Evolutionary conservation across 768 basidiomycete species (phyloP).

Genomic region (Psilocybe azurescens): DNA sequence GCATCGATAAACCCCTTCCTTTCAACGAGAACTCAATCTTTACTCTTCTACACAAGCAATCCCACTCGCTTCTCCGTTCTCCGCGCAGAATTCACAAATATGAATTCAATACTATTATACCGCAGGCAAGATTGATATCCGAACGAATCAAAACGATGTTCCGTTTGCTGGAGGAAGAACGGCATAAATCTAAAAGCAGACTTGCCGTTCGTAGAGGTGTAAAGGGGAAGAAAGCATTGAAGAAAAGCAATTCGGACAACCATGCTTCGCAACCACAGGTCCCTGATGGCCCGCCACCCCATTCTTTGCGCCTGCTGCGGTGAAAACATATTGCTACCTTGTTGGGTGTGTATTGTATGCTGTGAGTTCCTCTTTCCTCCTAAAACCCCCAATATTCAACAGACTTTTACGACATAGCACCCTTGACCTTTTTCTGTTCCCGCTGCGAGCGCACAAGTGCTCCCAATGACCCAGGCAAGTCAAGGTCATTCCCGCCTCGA

Average conservation of each 20-base stretch:
- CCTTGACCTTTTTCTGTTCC: slow-evolving; percentile 10
- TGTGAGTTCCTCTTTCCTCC: slow-evolving; percentile 4
- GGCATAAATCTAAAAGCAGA: not conserved
- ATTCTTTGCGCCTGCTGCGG: slow-evolving; percentile 11
- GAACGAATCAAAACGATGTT: slow-evolving; percentile 18
- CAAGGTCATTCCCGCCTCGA: not conserved
- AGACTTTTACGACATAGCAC: not conserved
- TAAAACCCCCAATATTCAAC: not conserved
- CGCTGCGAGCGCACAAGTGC: slow-evolving; percentile 6
- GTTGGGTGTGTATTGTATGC: slow-evolving; percentile 18
- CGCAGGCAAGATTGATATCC: slow-evolving; percentile 10
- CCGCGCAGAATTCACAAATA: slow-evolving; percentile 5
- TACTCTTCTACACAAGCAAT: not conserved
- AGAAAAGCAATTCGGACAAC: not conserved
- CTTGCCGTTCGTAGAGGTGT: not conserved
- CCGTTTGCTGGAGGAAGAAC: slow-evolving; percentile 2
- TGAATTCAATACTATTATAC: slow-evolving; percentile 10
- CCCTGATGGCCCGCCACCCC: not conserved
- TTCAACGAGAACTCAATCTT: not conserved
- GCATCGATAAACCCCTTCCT: slow-evolving; percentile 12
- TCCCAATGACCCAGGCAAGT: not conserved
- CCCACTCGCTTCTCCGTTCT: slow-evolving; percentile 18
- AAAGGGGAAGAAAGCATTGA: slow-evolving; percentile 1
- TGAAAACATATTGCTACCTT: slow-evolving; percentile 7
- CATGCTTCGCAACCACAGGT: not conserved